Base-by-base conservation (phyloP, 176 grass and related monocot species). In the Raddia distichophylla region DNA sequence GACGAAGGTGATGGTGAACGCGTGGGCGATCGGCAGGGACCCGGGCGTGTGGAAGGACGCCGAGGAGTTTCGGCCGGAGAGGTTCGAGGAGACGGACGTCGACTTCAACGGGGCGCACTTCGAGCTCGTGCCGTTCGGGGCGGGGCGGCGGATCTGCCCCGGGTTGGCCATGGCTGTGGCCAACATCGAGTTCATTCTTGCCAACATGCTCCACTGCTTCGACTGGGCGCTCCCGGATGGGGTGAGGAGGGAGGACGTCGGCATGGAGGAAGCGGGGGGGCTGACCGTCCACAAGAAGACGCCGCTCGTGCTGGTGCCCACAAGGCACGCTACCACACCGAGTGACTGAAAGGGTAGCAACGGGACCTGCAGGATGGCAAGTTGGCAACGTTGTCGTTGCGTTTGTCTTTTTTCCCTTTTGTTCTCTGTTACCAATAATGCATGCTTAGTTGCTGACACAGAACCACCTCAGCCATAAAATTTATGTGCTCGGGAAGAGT, bases 1-100 rank as follows among this genome's bases (percentile, higher is more conserved):
- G 40, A 60, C 69, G 1, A 69, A 50, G 46, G 35, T 86, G 40
- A 64, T 89, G 11, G 83, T 92, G 50, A 92, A 89, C 64, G 74
- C 67, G 75, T 92, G 90, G 90, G 90, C 90, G n/a, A 78, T 92
- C 55, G 54, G 79, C 42, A 20, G 69, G 63, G 83, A 92, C 64
- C 17, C 77, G 58, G 67, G 58, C 1, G 43, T 80, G 14, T 66
- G 76, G 2, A 40, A 53, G 10, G 57, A 80, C 4, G 1, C 37
- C 1, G 37, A 40, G 37, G 37, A 40, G 37, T 40, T 40, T 40
- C 4, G 4, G 3, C 37, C 37, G 4, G 37, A 40, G 3, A 40
- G 37, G 37, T 40, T 40, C 4, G 37, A 40, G 37, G 37, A 40
- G 37, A 40, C 37, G 4, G 37, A 40, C 37, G 4, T 40, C 37